A percentile compares a stretch with the other conserved stretches of the same genome.
Conservation (phyloP, 306 rosid species). For the Quercus variabilis region DNA sequence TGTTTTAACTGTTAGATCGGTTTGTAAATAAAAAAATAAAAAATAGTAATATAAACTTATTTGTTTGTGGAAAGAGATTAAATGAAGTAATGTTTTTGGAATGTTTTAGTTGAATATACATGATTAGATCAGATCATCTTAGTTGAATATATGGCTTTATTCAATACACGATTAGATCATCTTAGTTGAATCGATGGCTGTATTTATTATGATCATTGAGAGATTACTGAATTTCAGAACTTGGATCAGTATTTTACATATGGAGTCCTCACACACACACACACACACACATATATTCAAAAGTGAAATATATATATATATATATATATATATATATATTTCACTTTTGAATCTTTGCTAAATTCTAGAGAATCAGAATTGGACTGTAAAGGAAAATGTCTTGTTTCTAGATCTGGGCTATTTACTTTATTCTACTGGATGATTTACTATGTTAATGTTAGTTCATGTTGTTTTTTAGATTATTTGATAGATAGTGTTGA, state of each 20-base stretch:
- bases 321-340: too few relatives aligned
- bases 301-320: too few relatives aligned
- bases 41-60: not conserved
- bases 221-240: not conserved
- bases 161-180: not conserved
- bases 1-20: not conserved
- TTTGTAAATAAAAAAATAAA: not conserved
- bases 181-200: not conserved
- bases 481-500: too few relatives aligned
- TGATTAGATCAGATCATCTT: not conserved
- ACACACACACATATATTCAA: too few relatives aligned
- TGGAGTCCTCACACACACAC: too few relatives aligned
- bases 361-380: too few relatives aligned
- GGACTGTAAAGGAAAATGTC: too few relatives aligned
- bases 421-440: too few relatives aligned
- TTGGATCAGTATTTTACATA: too few relatives aligned
- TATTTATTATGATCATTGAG: not conserved
- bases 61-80: constrained; percentile 3
- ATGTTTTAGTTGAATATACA: not conserved
- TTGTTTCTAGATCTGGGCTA: too few relatives aligned
- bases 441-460: too few relatives aligned
- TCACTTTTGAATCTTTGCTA: too few relatives aligned
- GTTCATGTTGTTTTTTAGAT: not conserved
- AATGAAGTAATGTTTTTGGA: not conserved
- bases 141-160: not conserved